These are phyloP conservation scores for Inonotus obliquus DNA, from an alignment of 1,284 basidiomycete species.

Conservation along the genomic window DNA sequence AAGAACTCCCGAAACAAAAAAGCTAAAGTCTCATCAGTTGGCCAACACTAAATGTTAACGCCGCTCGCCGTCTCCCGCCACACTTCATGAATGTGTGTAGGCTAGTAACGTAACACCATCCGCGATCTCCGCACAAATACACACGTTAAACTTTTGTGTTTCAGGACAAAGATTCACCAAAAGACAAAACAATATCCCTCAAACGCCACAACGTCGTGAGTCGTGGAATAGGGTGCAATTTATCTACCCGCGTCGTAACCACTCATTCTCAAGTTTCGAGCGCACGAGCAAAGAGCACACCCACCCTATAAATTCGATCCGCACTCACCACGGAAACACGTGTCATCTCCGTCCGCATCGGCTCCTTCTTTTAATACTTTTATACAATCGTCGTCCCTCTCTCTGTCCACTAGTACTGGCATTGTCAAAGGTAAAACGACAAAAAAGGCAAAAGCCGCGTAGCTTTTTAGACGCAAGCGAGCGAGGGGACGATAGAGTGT, in stretches of 20 bases:
- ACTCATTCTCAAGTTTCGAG: not conserved
- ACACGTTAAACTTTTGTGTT: not conserved
- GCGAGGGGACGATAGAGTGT: too few relatives aligned
- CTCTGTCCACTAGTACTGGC: too few relatives aligned
- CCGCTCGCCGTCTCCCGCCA: not conserved
- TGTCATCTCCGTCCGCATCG: not conserved
- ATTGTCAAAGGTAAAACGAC: not conserved
- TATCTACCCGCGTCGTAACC: too few relatives aligned
- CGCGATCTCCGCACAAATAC: not conserved
- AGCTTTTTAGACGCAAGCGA: slow-evolving; percentile 2
- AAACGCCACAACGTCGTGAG: slow-evolving; percentile 1
- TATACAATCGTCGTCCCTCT: too few relatives aligned
- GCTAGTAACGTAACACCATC: not conserved
- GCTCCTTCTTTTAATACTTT: too few relatives aligned
- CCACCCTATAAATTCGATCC: not conserved
- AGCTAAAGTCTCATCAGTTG: too few relatives aligned
- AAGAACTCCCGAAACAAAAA: not conserved
- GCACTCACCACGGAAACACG: not conserved
- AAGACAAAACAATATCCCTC: not conserved
- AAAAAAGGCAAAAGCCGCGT: not conserved
- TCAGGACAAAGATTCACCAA: not conserved
- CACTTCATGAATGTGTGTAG: too few relatives aligned
- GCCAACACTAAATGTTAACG: too few relatives aligned
- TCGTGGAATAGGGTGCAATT: too few relatives aligned
- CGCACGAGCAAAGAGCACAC: not conserved